These are phyloP conservation scores for Chaetothyriales sp. DNA, from an alignment of 2,329 filamentous ascomycete genomes.

Conservation along the genomic window DNA sequence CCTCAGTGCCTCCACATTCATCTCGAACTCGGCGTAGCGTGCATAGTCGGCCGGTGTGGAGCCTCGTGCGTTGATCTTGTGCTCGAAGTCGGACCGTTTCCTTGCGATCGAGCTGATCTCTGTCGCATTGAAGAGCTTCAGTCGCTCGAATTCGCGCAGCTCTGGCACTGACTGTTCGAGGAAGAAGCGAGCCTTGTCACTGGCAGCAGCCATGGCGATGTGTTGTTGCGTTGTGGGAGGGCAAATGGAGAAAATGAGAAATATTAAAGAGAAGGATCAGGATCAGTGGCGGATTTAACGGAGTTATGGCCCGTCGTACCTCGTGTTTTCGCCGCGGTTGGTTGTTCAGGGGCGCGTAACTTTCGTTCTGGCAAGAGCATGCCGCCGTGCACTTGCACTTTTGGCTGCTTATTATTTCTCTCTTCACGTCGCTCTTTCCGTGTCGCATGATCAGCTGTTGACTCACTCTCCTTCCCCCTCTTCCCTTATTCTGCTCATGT, in stretches of 20 bases:
- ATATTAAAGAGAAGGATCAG: too few species aligned
- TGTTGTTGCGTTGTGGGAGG: not conserved
- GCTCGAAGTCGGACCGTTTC: slow-evolving; percentile 86
- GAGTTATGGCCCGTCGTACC: not conserved
- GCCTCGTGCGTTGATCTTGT: slow-evolving; percentile 71
- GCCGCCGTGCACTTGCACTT: too few species aligned
- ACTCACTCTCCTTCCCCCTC: slow-evolving; percentile 4
- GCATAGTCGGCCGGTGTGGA: slow-evolving; percentile 64
- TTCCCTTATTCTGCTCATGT: slow-evolving; percentile 6
- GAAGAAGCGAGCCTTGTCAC: slow-evolving; percentile 90
- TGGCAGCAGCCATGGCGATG: slow-evolving; percentile 57
- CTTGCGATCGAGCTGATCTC: slow-evolving; percentile 80
- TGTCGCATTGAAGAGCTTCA: slow-evolving; percentile 77
- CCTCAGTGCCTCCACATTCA: slow-evolving; percentile 56
- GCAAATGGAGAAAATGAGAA: not conserved
- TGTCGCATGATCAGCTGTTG: not conserved
- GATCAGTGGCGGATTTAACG: not conserved
- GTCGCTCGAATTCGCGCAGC: slow-evolving; percentile 79
- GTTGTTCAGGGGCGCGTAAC: slow-evolving; percentile 5
- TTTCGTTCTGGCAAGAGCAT: not conserved
- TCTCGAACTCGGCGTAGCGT: slow-evolving; percentile 61
- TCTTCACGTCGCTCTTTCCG: slow-evolving; percentile 10
- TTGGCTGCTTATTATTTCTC: slow-evolving; percentile 1
- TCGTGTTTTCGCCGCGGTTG: slow-evolving; percentile 1
- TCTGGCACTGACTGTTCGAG: slow-evolving; percentile 85